Percentiles rank a stretch among this genome's conserved stretches.
These are phyloP conservation scores for Amorphotheca resinae DNA, from an alignment of 495 filamentous ascomycete species.

Conservation along the genomic window DNA sequence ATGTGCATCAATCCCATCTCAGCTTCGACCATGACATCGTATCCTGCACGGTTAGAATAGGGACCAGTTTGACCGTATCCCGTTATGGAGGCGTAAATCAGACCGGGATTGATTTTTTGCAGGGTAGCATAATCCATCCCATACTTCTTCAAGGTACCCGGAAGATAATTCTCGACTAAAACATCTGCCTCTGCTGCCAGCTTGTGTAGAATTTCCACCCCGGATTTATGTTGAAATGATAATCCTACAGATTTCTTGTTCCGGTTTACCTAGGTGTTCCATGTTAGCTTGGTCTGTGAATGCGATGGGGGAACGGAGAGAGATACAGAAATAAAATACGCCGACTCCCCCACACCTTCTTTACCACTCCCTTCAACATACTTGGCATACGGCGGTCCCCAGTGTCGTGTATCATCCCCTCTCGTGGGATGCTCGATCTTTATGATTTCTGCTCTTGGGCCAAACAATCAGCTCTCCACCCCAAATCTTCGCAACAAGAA, in stretches of 20 bases:
- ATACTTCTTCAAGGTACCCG: constrained; percentile 84
- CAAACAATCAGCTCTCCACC: neutral
- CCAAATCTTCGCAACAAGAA: neutral
- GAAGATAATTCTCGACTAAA: constrained; percentile 93
- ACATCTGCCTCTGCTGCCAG: constrained; percentile 80
- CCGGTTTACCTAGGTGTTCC: constrained; percentile 65
- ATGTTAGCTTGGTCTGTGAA: neutral
- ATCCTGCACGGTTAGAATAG: constrained; percentile 78
- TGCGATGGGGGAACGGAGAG: neutral
- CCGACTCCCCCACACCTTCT: constrained; percentile 77
- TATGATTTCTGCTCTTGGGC: constrained; percentile 76
- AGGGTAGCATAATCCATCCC: constrained; percentile 73
- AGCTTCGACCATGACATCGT: constrained; percentile 99
- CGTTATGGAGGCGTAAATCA: constrained; percentile 57
- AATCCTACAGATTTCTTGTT: constrained; percentile 93
- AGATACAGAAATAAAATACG: constrained; percentile 75
- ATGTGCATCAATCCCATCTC: constrained; percentile 99
- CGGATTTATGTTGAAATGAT: constrained; percentile 74
- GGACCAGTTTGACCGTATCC: constrained; percentile 84
- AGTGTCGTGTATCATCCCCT: constrained; percentile 90
- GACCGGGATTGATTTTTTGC: constrained; percentile 60
- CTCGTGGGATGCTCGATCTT: constrained; percentile 89
- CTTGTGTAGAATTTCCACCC: constrained; percentile 74
- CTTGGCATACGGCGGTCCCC: constrained; percentile 89
- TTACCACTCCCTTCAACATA: constrained; percentile 45